phyloP scores from a whole-genome alignment of 169 alveolate species.

The Perkinsus chesapeaki region DNA sequence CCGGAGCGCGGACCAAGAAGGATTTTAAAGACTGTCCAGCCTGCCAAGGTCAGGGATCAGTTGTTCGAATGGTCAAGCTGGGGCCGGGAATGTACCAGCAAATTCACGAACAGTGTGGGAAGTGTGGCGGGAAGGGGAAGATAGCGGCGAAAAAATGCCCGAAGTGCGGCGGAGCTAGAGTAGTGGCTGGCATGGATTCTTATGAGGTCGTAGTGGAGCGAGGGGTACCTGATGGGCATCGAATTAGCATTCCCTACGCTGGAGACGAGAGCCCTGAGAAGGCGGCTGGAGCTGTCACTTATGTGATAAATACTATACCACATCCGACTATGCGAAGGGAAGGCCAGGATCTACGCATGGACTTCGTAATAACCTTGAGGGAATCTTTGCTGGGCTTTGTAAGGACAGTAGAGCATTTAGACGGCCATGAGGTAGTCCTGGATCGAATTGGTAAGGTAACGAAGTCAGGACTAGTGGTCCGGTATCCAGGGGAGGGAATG shows the following conservation, averaged over 20 bases:
- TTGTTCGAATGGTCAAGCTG: conserved; percentile 48
- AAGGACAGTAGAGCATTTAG: conserved; percentile 52
- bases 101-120: conserved; percentile 57
- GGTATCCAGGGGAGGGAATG: neutral
- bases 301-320: conserved; percentile 31
- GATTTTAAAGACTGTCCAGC: conserved; percentile 49
- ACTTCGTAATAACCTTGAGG: conserved; percentile 48
- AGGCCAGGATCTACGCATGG: conserved; percentile 70
- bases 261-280: conserved; percentile 65
- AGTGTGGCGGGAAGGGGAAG: conserved; percentile 68
- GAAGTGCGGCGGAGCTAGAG: conserved; percentile 49
- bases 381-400: conserved; percentile 71
- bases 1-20: conserved; percentile 65
- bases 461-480: neutral
- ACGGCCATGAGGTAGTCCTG: conserved; percentile 36
- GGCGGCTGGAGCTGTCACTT: conserved; percentile 61
- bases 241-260: conserved; percentile 55
- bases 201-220: conserved; percentile 57
- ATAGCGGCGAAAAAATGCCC: conserved; percentile 53
- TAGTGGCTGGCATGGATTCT: conserved; percentile 41
- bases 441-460: neutral
- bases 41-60: conserved; percentile 69
- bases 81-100: conserved; percentile 68
- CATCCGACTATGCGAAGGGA: conserved; percentile 60
- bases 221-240: conserved; percentile 71